These are phyloP conservation scores for apple (Malus domestica) DNA, from an alignment of 306 rosid genomes.

Conservation along the genomic window ASM211411v1 NC_041800.1:17580001-17580500, in stretches of 20 bases:
- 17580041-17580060: constrained; percentile 40
- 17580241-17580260: constrained; percentile 32
- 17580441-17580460: constrained; percentile 19
- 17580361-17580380: constrained; percentile 28
- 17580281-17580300: constrained; percentile 23
- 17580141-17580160: constrained; percentile 16
- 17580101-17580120: constrained; percentile 32
- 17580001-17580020: constrained; percentile 35
- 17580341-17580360: constrained; percentile 28
- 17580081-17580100: constrained; percentile 28
- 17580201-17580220: constrained; percentile 32
- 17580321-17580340: constrained; percentile 23
- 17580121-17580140: constrained; percentile 26
- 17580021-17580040: constrained; percentile 30
- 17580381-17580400: constrained; percentile 27
- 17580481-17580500: constrained; percentile 26
- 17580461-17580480: constrained; percentile 21
- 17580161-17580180: constrained; percentile 31
- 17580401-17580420: constrained; percentile 19
- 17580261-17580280: constrained; percentile 33
- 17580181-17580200: constrained; percentile 21
- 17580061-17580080: constrained; percentile 36
- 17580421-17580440: constrained; percentile 25
- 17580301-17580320: constrained; percentile 28
- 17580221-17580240: constrained; percentile 45